Percentiles rank a stretch among this genome's conserved stretches.
Evolutionary conservation across 164 flowering plant genomes (phyloP).

Genomic region (Liriodendron chinense): DNA sequence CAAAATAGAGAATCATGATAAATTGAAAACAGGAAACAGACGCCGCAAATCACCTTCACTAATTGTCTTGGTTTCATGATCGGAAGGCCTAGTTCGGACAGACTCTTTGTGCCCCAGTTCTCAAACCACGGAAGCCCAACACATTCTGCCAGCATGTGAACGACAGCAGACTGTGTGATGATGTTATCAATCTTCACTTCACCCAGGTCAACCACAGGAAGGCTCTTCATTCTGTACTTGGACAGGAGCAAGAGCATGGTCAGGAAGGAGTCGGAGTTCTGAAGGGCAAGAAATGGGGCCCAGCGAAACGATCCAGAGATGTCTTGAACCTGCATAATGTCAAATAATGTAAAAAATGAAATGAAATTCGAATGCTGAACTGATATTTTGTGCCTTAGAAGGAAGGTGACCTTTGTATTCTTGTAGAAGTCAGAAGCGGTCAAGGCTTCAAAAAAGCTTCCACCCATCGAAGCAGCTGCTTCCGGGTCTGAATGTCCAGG

Average conservation of each 20-base stretch:
- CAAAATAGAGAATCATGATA: background rate
- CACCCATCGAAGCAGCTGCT: constrained; percentile 31
- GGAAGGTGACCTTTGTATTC: constrained; percentile 62
- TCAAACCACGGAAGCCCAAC: constrained; percentile 96
- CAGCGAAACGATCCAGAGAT: constrained; percentile 94
- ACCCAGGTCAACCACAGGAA: constrained; percentile 87
- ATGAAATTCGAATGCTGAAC: background rate
- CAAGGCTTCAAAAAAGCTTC: constrained; percentile 71
- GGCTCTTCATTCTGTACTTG: constrained; percentile 95
- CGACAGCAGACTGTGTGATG: constrained; percentile 85
- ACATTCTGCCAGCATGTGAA: constrained; percentile 96
- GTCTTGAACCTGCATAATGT: constrained; percentile 65
- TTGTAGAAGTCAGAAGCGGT: constrained; percentile 81
- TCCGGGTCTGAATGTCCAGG: constrained; percentile 59
- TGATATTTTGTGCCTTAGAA: background rate
- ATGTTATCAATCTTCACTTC: constrained; percentile 71
- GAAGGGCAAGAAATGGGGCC: constrained; percentile 99
- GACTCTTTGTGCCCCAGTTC: constrained; percentile 78
- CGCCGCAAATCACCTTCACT: constrained; percentile 46
- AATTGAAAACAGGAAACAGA: background rate
- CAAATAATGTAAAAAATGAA: background rate
- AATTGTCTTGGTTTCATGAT: constrained; percentile 49
- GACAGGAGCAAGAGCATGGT: constrained; percentile 93
- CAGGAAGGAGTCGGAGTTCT: constrained; percentile 70
- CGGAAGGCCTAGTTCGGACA: constrained; percentile 83